Evolutionary conservation across 805 yeast genomes (phyloP).

Genomic region (Candida taoyuanica): DNA sequence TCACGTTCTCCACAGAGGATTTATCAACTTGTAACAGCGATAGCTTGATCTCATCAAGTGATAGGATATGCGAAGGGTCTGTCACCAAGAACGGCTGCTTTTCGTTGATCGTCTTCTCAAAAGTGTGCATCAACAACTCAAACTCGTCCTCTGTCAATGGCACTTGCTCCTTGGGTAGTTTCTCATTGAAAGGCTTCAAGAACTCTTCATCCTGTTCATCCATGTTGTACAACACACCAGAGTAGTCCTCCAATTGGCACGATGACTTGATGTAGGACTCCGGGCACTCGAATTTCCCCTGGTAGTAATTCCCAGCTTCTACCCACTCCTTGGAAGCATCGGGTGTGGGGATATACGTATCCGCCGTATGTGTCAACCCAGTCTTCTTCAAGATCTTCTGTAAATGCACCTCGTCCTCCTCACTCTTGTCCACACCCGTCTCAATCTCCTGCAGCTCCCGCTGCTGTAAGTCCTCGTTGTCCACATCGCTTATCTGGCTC

Average conservation of each 20-base stretch:
- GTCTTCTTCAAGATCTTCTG: constrained; percentile 86
- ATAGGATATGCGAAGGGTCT: constrained; percentile 74
- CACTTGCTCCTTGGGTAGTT: constrained; percentile 18
- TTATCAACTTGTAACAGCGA: constrained; percentile 40
- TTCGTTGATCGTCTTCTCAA: constrained; percentile 70
- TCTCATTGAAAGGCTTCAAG: constrained; percentile 40
- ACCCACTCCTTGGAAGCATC: constrained; percentile 84
- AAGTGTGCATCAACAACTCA: constrained; percentile 67
- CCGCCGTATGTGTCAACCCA: constrained; percentile 52
- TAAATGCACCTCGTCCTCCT: constrained; percentile 94
- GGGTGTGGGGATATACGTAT: constrained; percentile 77
- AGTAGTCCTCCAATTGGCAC: constrained; percentile 93
- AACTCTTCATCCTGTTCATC: constrained; percentile 84
- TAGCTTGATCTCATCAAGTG: constrained; percentile 63
- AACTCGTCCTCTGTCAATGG: constrained; percentile 77
- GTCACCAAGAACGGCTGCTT: constrained; percentile 85
- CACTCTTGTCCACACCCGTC: constrained; percentile 97
- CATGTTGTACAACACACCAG: constrained; percentile 81
- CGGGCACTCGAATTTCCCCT: constrained; percentile 64
- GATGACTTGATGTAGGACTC: constrained; percentile 80
- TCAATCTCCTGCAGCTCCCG: constrained; percentile 87
- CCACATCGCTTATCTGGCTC: constrained; percentile 74
- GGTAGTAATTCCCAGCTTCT: constrained; percentile 70
- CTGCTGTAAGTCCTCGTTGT: constrained; percentile 65
- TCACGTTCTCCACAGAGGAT: constrained; percentile 53